Evolutionary conservation across 2,329 filamentous ascomycete genomes (phyloP).

Genomic region (Plectosphaerella cucumerina): DNA sequence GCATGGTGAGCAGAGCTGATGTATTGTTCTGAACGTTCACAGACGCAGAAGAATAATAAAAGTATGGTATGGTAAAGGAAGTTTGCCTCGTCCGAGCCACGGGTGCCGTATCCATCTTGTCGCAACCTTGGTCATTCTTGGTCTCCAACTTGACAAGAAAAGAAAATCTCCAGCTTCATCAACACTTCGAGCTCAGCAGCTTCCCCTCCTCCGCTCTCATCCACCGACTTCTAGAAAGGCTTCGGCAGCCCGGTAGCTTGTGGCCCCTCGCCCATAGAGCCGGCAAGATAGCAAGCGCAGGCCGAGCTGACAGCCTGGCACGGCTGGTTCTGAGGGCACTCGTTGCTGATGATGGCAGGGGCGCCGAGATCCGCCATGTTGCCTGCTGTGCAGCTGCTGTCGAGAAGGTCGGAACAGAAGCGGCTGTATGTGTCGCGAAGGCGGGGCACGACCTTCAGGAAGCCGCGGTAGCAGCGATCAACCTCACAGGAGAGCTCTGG

Average conservation of each 20-base stretch:
- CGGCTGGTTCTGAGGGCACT: conserved; percentile 1
- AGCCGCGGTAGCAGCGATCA: conserved; percentile 11
- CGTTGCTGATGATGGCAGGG: neutral
- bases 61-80: neutral
- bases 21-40: neutral
- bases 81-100: neutral
- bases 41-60: too few relatives aligned
- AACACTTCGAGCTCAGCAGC: neutral
- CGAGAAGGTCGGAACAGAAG: conserved; percentile 7
- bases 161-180: neutral
- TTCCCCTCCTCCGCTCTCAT: neutral
- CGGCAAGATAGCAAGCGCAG: conserved; percentile 2
- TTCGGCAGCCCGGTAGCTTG: neutral
- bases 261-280: neutral
- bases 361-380: neutral
- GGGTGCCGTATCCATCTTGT: neutral
- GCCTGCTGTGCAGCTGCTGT: neutral
- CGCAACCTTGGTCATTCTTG: neutral
- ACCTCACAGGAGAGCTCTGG: conserved; percentile 5
- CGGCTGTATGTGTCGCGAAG: neutral
- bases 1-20: neutral
- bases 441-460: neutral
- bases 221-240: neutral
- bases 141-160: neutral
- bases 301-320: conserved; percentile 3